These are phyloP conservation scores for Cystoisospora suis DNA, from an alignment of 169 alveolate genomes.

Conservation along the genomic window DNA sequence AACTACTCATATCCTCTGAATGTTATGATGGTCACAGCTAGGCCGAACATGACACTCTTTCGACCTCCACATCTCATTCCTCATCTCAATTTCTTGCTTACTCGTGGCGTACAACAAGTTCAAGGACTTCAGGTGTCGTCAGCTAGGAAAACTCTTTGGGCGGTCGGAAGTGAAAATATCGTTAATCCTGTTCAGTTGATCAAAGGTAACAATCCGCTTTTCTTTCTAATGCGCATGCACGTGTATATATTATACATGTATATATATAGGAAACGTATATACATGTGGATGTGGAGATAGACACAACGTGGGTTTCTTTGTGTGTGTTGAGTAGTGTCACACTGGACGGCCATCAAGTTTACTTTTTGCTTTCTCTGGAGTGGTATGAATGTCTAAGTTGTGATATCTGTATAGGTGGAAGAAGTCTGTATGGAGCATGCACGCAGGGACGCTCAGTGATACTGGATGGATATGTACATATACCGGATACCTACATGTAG, in stretches of 20 bases:
- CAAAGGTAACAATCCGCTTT: neutral
- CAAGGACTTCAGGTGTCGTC: constrained; percentile 18
- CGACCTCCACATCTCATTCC: constrained; percentile 34
- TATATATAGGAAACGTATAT: neutral
- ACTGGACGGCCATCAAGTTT: too few species aligned
- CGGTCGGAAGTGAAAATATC: constrained; percentile 36
- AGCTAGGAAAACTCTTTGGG: too few species aligned
- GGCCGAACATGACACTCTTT: constrained; percentile 36
- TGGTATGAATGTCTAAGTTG: too few species aligned
- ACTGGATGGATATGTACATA: neutral
- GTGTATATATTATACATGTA: neutral
- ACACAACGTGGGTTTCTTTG: too few species aligned
- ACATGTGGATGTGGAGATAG: neutral
- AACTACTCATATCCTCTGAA: constrained; percentile 4
- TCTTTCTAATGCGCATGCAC: neutral
- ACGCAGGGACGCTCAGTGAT: neutral
- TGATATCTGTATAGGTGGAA: too few species aligned
- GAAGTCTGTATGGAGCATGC: too few species aligned
- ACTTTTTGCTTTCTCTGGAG: too few species aligned
- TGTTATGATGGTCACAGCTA: constrained; percentile 37
- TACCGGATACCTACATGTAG: neutral
- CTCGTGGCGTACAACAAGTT: constrained; percentile 51
- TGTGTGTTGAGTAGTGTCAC: too few species aligned
- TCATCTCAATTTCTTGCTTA: constrained; percentile 34
- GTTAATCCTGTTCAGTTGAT: constrained; percentile 1